Percentiles rank a stretch among this genome's conserved stretches.
Evolutionary conservation across 2,329 filamentous ascomycete species (phyloP).

Genomic region (Colletotrichum aenigma): DNA sequence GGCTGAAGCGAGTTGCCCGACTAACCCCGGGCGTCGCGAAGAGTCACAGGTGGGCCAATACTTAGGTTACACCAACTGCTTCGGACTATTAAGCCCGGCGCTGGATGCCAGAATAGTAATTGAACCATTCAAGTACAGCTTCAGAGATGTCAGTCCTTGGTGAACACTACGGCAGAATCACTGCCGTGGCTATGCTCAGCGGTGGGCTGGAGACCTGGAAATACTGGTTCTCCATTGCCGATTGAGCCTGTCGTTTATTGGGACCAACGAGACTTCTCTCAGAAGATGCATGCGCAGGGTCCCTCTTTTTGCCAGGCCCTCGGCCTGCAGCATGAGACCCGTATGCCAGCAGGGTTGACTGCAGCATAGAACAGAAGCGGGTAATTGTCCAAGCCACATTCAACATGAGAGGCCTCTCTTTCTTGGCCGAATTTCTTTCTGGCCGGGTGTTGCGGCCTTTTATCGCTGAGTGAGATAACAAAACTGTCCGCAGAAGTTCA

Average conservation of each 20-base stretch:
- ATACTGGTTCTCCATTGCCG: not conserved
- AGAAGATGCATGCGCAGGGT: not conserved
- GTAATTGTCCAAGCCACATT: not conserved
- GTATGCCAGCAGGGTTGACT: not conserved
- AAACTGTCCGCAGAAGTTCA: not conserved
- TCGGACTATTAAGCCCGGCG: no score
- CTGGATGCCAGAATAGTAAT: not conserved
- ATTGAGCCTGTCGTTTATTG: not conserved
- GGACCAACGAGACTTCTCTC: not conserved
- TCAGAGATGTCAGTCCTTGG: not conserved
- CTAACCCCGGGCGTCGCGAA: not conserved
- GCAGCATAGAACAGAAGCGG: not conserved
- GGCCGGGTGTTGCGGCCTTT: not conserved
- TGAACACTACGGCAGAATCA: not conserved
- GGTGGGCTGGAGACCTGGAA: not conserved
- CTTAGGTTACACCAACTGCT: not conserved
- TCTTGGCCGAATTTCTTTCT: not conserved
- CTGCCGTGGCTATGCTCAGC: not conserved
- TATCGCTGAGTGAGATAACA: not conserved
- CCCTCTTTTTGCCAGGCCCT: not conserved
- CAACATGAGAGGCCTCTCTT: not conserved
- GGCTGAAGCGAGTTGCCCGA: not conserved
- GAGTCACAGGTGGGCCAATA: not conserved
- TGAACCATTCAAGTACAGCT: not conserved
- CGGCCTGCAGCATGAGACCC: not conserved